phyloP scores from a whole-genome alignment of 179 eudicot genomes.

The Spinacia oleracea region DNA sequence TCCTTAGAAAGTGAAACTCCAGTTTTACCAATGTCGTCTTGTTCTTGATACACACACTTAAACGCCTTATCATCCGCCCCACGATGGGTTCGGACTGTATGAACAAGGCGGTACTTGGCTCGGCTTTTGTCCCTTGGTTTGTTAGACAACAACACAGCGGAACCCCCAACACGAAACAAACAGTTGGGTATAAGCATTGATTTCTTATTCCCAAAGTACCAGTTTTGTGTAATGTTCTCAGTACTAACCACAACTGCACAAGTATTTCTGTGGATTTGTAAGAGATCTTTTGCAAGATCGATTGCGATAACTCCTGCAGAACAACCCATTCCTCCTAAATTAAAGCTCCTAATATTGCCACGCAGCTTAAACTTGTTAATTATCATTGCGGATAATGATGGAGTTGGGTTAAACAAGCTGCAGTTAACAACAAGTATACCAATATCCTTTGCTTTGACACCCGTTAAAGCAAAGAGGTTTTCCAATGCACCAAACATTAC shows the following conservation, averaged over 20 bases:
- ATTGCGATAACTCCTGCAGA: slow-evolving; percentile 73
- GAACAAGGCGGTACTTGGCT: slow-evolving; percentile 59
- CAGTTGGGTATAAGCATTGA: slow-evolving; percentile 83
- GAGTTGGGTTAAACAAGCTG: slow-evolving; percentile 75
- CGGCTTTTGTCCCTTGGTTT: slow-evolving; percentile 36
- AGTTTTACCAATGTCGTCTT: slow-evolving; percentile 46
- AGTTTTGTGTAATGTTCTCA: slow-evolving; percentile 73
- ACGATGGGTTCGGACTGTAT: slow-evolving; percentile 55
- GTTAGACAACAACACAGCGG: slow-evolving; percentile 66
- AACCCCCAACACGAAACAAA: slow-evolving; percentile 69
- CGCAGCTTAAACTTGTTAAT: slow-evolving; percentile 65
- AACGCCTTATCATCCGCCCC: slow-evolving; percentile 59
- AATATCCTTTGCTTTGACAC: slow-evolving; percentile 50
- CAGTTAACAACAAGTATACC: slow-evolving; percentile 73
- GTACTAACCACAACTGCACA: slow-evolving; percentile 70
- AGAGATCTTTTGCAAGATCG: slow-evolving; percentile 62
- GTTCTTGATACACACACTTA: slow-evolving; percentile 59
- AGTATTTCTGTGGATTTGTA: slow-evolving; percentile 62
- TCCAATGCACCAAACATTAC: slow-evolving; percentile 77
- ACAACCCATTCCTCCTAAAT: slow-evolving; percentile 84
- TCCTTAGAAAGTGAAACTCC: slow-evolving; percentile 63
- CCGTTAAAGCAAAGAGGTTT: slow-evolving; percentile 43
- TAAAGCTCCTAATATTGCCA: slow-evolving; percentile 60
- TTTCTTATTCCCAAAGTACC: slow-evolving; percentile 75
- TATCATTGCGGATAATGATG: slow-evolving; percentile 72